A percentile compares a stretch with the other conserved stretches of the same genome.
phyloP scores from a whole-genome alignment of 495 filamentous ascomycete genomes.

The Aspergillus mulundensis region DNA sequence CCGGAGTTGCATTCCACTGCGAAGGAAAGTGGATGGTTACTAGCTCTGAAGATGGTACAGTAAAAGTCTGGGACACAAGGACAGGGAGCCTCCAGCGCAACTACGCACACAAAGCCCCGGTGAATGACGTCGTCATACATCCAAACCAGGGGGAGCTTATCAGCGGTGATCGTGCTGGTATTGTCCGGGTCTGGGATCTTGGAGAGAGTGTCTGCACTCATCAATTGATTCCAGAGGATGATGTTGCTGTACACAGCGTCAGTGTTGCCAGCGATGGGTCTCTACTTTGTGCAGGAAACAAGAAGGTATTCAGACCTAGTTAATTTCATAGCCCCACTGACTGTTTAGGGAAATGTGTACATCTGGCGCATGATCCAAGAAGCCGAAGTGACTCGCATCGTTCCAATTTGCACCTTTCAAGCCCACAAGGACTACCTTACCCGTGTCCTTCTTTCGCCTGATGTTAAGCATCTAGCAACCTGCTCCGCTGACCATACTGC shows the following conservation, averaged over 20 bases:
- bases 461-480: slow-evolving; percentile 94
- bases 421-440: slow-evolving; percentile 94
- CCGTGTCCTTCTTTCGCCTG: slow-evolving; percentile 89
- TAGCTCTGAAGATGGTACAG: slow-evolving; percentile 91
- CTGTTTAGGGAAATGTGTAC: slow-evolving; percentile 81
- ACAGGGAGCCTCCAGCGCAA: slow-evolving; percentile 84
- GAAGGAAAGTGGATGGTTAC: slow-evolving; percentile 99
- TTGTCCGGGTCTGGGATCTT: slow-evolving; percentile 93
- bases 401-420: slow-evolving; percentile 87
- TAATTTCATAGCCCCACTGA: not conserved
- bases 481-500: slow-evolving; percentile 98
- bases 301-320: slow-evolving; percentile 53
- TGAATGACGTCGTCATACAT: slow-evolving; percentile 93
- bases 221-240: slow-evolving; percentile 93
- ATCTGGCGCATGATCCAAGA: slow-evolving; percentile 89
- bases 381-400: slow-evolving; percentile 77
- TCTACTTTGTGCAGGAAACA: slow-evolving; percentile 93
- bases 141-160: slow-evolving; percentile 98
- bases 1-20: slow-evolving; percentile 94
- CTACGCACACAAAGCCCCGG: slow-evolving; percentile 80
- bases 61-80: slow-evolving; percentile 98
- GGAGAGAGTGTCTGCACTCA: slow-evolving; percentile 96
- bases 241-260: slow-evolving; percentile 86
- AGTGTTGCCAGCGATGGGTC: slow-evolving; percentile 94
- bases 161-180: slow-evolving; percentile 87